phyloP scores from a whole-genome alignment of 345 rosid species.

The Eucalyptus pauciflora region DNA sequence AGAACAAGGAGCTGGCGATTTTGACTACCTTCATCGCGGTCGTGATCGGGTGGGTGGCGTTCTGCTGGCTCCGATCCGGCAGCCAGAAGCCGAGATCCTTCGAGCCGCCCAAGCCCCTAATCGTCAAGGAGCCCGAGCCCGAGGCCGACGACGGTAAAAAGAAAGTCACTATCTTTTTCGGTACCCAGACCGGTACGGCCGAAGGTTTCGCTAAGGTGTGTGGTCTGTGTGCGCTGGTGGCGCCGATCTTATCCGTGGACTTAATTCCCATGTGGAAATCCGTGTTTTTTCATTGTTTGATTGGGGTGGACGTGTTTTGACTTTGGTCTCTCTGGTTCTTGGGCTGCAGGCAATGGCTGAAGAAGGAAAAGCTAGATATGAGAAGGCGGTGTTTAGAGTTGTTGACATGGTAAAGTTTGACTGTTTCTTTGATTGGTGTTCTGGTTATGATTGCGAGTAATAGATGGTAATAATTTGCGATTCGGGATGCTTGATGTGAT shows the following conservation, averaged over 20 bases:
- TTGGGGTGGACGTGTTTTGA: neutral
- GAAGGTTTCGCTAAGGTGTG: conserved; percentile 29
- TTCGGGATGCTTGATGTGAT: neutral
- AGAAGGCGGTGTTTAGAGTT: conserved; percentile 61
- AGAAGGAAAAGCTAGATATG: conserved; percentile 82
- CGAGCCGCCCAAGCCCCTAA: conserved; percentile 15
- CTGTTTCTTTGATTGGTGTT: neutral
- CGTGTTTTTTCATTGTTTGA: neutral
- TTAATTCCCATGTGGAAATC: neutral
- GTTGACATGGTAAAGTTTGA: conserved; percentile 63
- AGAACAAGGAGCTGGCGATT: conserved; percentile 19
- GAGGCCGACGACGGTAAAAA: conserved; percentile 24
- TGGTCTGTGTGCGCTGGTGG: neutral
- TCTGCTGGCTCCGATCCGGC: conserved; percentile 22
- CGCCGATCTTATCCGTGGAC: neutral
- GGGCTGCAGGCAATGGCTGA: conserved; percentile 38
- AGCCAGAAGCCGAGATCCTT: neutral
- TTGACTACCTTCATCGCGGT: conserved; percentile 26
- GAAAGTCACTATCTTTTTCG: conserved; percentile 31
- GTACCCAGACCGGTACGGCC: conserved; percentile 43
- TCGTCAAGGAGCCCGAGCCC: conserved; percentile 13
- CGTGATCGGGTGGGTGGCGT: conserved; percentile 21
- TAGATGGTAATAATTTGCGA: neutral
- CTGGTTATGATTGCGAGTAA: neutral
- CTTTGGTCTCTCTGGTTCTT: neutral